Conservation (phyloP, 139 green algal genomes). For the Diplosphaera chodatii region DNA sequence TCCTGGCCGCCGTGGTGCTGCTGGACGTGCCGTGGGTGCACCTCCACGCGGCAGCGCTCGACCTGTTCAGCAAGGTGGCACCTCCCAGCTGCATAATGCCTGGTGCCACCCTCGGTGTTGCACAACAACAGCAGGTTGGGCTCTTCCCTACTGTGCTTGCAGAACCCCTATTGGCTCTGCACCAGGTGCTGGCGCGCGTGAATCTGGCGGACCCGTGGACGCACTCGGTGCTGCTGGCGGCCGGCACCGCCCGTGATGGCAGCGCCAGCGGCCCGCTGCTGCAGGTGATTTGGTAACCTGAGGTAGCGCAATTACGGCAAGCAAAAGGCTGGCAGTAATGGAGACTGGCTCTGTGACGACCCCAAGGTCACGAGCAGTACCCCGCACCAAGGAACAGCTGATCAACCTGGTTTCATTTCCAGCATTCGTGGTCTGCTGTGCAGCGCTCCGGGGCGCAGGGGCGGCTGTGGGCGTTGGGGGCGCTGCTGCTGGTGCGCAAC, state of each 20-base stretch:
- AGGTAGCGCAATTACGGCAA: no score
- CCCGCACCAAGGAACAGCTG: no score
- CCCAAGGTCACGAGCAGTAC: no score
- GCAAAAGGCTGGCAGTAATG: no score
- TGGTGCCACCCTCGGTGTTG: no score
- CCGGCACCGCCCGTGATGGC: slow-evolving; percentile 17
- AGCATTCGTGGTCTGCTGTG: neutral
- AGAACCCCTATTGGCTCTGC: no score
- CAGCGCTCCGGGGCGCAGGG: neutral
- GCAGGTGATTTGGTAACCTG: no score
- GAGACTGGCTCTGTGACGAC: no score
- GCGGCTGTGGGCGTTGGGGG: slow-evolving; percentile 23
- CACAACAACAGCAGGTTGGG: no score
- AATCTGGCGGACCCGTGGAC: slow-evolving; percentile 52
- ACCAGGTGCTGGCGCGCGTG: slow-evolving; percentile 47
- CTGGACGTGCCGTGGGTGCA: slow-evolving; percentile 63
- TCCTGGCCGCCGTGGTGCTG: slow-evolving; percentile 65
- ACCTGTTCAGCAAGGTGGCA: slow-evolving; percentile 52
- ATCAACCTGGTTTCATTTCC: no score
- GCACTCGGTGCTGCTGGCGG: slow-evolving; percentile 69
- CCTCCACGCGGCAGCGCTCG: slow-evolving; percentile 55
- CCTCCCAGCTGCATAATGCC: no score
- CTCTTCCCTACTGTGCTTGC: no score
- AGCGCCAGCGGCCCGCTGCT: neutral
- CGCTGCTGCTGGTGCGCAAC: slow-evolving; percentile 6